These are phyloP conservation scores for Arthrobotrys sinensis DNA, from an alignment of 2,329 filamentous ascomycete species.

Conservation along the genomic window DNA sequence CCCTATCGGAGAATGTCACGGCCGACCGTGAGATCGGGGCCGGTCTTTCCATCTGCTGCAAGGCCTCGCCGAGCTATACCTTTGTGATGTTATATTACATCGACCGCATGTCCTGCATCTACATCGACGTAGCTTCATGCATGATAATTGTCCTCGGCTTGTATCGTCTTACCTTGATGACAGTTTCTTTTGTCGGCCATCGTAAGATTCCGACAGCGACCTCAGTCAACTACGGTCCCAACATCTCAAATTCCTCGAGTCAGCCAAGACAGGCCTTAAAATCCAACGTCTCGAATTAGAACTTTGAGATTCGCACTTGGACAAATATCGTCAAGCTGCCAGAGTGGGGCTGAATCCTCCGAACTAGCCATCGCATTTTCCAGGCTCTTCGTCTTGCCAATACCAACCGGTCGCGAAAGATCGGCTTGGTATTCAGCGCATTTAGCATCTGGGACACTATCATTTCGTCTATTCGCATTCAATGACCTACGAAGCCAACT, in stretches of 20 bases:
- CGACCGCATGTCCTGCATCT: not conserved
- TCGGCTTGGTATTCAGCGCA: conserved; percentile 24
- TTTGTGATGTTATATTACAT: not conserved
- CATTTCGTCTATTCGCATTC: conserved; percentile 36
- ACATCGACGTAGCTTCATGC: not conserved
- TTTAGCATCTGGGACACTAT: not conserved
- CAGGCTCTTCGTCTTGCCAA: conserved; percentile 21
- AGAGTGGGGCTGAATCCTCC: conserved; percentile 11
- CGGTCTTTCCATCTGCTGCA: not conserved
- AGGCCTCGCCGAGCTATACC: not conserved
- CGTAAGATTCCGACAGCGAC: not conserved
- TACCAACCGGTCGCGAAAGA: conserved; percentile 1
- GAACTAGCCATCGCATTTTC: conserved; percentile 1
- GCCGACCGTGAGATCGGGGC: conserved; percentile 10
- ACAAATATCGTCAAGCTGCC: conserved; percentile 4
- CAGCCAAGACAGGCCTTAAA: conserved; percentile 14
- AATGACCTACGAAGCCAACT: conserved; percentile 36
- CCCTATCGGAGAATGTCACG: conserved; percentile 5
- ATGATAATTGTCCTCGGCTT: not conserved
- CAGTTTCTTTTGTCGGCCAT: too few relatives aligned
- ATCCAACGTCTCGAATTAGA: conserved; percentile 8
- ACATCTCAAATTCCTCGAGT: conserved; percentile 1
- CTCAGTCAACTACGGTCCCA: not conserved
- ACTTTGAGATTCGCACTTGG: conserved; percentile 4
- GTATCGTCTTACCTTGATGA: too few relatives aligned